Base-by-base conservation (phyloP, 306 rosid genomes). In the Corylus americana region DNA sequence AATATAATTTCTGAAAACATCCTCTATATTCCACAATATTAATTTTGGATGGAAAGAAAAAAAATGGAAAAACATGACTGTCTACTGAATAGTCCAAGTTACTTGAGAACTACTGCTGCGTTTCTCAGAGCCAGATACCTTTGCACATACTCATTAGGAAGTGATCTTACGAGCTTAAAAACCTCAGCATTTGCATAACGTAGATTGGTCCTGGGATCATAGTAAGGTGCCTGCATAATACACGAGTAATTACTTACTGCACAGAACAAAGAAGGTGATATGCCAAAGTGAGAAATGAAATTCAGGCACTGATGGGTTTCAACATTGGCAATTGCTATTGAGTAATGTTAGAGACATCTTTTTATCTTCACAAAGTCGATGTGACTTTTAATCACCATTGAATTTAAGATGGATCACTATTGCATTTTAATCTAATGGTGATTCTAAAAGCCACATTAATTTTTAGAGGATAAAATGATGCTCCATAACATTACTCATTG, bases 71-170 rank as follows among this genome's bases (percentile, higher is more conserved):
- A 2, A 9, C 0, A 67, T 7, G 42, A 1, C 25, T 42, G 51
- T n/a, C 1, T 71, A 25, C 20, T 10, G 17, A 8, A 58, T 39
- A n/a, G 58, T 16, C 49, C 69, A 81, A 54, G 77, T 80, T 86
- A 94, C 90, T 87, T 94, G 13, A 94, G 89, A 84, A 92, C 91
- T 1, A 92, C 90, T 8, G 92, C 92, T 12, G 98, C 98, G 77
- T 94, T 92, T 78, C 98, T 87, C 74, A 86, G 80, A 78, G 94
- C 86, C 73, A 94, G 83, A 79, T 94, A 94, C 77, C 92, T 87
- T 83, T 94, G 98, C 77, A 94, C 97, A 75, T 87, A 84, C 53
- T 94, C 97, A 78, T 90, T 94, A 57, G 98, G 95, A 81, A 94
- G 97, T 5, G 92, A 80, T 79, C 98, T 85, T 75, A 91, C 11